Conservation (phyloP, 164 flowering plant genomes). For the Piper betle region DNA sequence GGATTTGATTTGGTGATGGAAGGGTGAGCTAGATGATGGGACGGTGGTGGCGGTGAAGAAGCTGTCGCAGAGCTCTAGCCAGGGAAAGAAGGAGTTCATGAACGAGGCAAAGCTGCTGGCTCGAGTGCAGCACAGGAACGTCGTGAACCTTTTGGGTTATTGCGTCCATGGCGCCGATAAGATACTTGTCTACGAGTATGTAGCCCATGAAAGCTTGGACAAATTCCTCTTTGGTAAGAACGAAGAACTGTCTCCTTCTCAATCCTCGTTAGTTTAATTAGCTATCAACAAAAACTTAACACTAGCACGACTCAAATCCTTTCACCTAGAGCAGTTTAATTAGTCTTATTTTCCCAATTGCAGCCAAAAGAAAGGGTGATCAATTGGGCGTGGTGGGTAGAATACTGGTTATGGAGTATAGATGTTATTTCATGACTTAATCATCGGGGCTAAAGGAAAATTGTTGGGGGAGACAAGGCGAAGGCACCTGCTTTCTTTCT, state of each 20-base stretch:
- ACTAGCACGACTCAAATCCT: too few species aligned
- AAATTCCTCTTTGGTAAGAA: constrained; percentile 78
- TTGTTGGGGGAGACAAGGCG: too few species aligned
- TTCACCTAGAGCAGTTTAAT: too few species aligned
- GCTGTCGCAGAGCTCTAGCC: constrained; percentile 54
- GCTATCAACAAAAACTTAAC: not conserved
- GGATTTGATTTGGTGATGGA: not conserved
- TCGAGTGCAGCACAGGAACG: constrained; percentile 87
- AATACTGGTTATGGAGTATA: too few species aligned
- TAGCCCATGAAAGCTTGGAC: constrained; percentile 75
- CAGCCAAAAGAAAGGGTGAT: too few species aligned
- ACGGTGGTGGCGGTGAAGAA: constrained; percentile 91
- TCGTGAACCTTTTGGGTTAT: constrained; percentile 72
- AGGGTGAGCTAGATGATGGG: constrained; percentile 83
- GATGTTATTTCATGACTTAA: too few species aligned
- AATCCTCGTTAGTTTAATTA: not conserved
- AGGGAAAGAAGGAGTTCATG: constrained; percentile 72
- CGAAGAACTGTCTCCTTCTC: not conserved
- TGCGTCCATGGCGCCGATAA: constrained; percentile 61
- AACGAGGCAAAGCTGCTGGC: constrained; percentile 74
- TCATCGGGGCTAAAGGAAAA: too few species aligned
- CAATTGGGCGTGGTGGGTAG: too few species aligned
- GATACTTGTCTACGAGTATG: constrained; percentile 83
- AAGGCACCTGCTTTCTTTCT: too few species aligned
- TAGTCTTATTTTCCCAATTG: too few species aligned